Conservation (phyloP, 441 rosid genomes). For the Gossypium lobatum region DNA sequence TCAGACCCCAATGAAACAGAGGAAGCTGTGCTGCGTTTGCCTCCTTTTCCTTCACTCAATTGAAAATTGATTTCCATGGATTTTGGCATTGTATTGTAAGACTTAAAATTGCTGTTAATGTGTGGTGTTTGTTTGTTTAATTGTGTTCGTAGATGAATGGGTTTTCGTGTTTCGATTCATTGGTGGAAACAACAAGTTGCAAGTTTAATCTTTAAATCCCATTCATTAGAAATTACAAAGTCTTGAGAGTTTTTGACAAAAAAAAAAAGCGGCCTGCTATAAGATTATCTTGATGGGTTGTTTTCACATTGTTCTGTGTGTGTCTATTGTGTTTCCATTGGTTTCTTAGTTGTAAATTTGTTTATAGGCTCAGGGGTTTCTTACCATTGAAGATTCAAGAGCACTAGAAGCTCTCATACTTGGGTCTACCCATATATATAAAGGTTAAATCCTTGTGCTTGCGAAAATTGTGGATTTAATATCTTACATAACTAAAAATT, state of each 20-base stretch:
- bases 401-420: neutral
- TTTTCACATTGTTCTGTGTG: neutral
- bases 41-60: constrained; percentile 33
- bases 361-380: neutral
- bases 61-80: neutral
- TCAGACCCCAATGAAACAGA: constrained; percentile 76
- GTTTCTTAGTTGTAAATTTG: no score
- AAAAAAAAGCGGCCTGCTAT: no score
- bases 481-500: no score
- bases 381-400: neutral
- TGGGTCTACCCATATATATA: neutral
- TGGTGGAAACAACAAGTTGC: neutral
- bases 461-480: no score
- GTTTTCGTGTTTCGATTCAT: neutral
- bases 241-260: no score
- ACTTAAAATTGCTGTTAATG: neutral
- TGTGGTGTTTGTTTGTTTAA: neutral
- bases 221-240: neutral
- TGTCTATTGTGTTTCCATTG: no score
- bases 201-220: neutral
- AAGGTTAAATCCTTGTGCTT: no score
- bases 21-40: constrained; percentile 73
- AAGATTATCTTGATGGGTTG: neutral
- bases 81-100: neutral
- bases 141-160: neutral